Evolutionary conservation across 345 rosid species (phyloP), one percentile per base, ranked within the genome.

Genomic region (Moricandia arvensis): DNA sequence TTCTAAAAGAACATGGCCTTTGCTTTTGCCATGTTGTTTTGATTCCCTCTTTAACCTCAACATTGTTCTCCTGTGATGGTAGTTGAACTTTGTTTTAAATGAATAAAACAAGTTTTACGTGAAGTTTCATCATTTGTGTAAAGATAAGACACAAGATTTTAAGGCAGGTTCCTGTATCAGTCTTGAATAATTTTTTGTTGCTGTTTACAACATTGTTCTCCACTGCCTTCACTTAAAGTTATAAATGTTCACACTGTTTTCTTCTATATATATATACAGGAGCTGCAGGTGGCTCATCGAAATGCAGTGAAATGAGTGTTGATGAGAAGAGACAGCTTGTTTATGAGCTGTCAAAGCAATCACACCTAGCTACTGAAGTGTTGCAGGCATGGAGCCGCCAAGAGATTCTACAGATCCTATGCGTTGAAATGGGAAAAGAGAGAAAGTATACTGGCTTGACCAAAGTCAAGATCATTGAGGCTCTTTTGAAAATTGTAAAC

Each of bases 351-450:
- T 90, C 91, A 0, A 85, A 82, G 69, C 82, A 85, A 80, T 64
- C 90, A 3, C 73, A 83, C 47, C 77, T 89, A 84, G 97, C 91
- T 45, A 60, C 86, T 4, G 86, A 82, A 84, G 84, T 85, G 59
- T 87, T 91, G 57, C 88, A 86, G 77, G 87, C 93, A 31, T 89
- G 90, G 84, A 84, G 85, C 47, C 87, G 95, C 47, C 83, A 82
- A 77, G 97, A 91, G 85, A 91, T 91, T 80, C 89, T 83, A 43
- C 89, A 91, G 72, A 89, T 91, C 71, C 82, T 87, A 45, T 91
- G 95, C 68, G 93, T 91, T 5, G 97, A 91, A 82, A 88, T 86
- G 95, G 97, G 97, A 8, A 89, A 87, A 75, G 90, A 88, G 63
- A 79, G 93, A 45, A 89, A 89, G 71, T 91, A 88, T 69, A 85